Percentiles rank a stretch among this genome's conserved stretches.
Conservation (phyloP, 2,329 filamentous ascomycete species). For the Cadophora sp. region DNA sequence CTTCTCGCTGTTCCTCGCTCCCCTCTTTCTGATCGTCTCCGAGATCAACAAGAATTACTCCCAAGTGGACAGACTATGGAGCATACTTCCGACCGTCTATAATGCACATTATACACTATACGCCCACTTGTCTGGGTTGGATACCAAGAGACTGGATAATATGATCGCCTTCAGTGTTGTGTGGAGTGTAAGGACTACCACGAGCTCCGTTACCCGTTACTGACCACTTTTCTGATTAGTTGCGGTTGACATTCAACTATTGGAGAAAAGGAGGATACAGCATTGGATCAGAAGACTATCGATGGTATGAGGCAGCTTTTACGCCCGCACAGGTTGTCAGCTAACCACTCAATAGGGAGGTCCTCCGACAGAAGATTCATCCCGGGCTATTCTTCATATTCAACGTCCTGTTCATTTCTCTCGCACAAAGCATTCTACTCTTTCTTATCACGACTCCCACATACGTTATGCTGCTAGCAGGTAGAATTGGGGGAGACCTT, state of each 20-base stretch:
- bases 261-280: conserved; percentile 93
- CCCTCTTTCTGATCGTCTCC: conserved; percentile 75
- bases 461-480: conserved; percentile 80
- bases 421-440: conserved; percentile 82
- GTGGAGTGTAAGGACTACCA: conserved; percentile 73
- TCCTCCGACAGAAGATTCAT: conserved; percentile 71
- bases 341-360: conserved; percentile 57
- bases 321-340: background rate
- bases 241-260: conserved; percentile 92
- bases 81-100: conserved; percentile 85
- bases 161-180: conserved; percentile 72
- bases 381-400: conserved; percentile 76
- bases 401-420: conserved; percentile 88
- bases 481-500: conserved; percentile 64
- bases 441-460: conserved; percentile 80
- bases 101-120: conserved; percentile 85
- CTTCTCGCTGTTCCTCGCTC: conserved; percentile 73
- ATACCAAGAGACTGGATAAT: conserved; percentile 74
- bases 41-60: conserved; percentile 94
- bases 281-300: conserved; percentile 91
- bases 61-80: conserved; percentile 95
- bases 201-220: background rate
- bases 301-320: conserved; percentile 63
- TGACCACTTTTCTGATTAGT: conserved; percentile 51
- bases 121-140: conserved; percentile 76